phyloP scores from a whole-genome alignment of 495 filamentous ascomycete species.

The Trichocladium antarcticum region DNA sequence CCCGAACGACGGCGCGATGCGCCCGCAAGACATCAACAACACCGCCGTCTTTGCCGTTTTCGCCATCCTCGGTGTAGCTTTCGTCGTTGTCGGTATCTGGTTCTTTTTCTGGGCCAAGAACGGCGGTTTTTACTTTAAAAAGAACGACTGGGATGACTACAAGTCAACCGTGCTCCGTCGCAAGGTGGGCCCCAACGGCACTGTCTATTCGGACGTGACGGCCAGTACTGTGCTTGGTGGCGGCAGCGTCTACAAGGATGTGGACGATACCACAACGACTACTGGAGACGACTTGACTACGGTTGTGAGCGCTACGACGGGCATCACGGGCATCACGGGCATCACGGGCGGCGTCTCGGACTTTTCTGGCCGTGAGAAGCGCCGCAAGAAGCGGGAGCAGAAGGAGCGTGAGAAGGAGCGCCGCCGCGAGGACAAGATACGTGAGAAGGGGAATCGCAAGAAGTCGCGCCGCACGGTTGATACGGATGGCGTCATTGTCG shows the following conservation, averaged over 20 bases:
- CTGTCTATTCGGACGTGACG: constrained; percentile 67
- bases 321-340: constrained; percentile 28
- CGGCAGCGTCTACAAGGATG: constrained; percentile 58
- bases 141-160: constrained; percentile 95
- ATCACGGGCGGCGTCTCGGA: constrained; percentile 40
- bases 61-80: constrained; percentile 64
- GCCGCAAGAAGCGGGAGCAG: constrained; percentile 40
- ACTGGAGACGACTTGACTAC: constrained; percentile 35
- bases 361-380: constrained; percentile 35
- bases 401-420: constrained; percentile 41
- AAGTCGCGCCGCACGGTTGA: constrained; percentile 31
- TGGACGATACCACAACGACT: constrained; percentile 44
- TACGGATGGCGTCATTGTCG: constrained; percentile 35
- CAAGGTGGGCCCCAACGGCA: constrained; percentile 80
- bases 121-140: constrained; percentile 76
- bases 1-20: constrained; percentile 43
- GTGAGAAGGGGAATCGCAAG: constrained; percentile 36
- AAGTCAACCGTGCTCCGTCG: constrained; percentile 91
- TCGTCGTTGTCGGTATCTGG: constrained; percentile 75
- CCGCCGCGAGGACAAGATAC: constrained; percentile 31
- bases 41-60: constrained; percentile 73
- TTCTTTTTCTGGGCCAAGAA: constrained; percentile 99
- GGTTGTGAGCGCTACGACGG: constrained; percentile 31
- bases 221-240: constrained; percentile 70
- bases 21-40: constrained; percentile 69